Evolutionary conservation across 441 rosid species (phyloP), one percentile per base, ranked within the genome.

Genomic region (Aquilaria agallochum): DNA sequence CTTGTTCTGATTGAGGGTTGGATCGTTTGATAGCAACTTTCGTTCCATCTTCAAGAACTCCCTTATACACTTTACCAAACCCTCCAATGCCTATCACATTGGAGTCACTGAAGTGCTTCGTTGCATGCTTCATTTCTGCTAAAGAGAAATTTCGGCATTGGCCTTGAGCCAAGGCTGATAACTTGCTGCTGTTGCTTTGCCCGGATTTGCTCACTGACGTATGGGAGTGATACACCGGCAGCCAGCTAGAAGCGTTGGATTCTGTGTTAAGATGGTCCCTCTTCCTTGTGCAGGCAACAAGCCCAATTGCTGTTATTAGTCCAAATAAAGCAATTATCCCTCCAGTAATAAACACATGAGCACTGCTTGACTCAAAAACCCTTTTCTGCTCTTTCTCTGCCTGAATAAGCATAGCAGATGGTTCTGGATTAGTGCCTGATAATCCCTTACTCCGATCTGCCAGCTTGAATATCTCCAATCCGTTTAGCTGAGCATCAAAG

Each of bases 1-100:
- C 96, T 71, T 87, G 94, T 30, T 89, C 94, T 4, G 96, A 89
- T 11, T 78, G 69, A 0, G 92, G 94, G 67, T 87, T 87, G 14
- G 94, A 87, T 55, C 87, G 62, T 58, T 87, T 89, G 51, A 89
- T 72, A 9, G 94, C 92, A 3, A 87, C 94, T 71, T 80, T 80
- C 15, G 64, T 68, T 5, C 66, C 60, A 1, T 69, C 72, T 10
- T 89, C 92, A 48, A 85, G 63, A 2, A 76, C 72, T 32, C 94
- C 94, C 68, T 78, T 87, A 46, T 87, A 85, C 60, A 87, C 94
- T 64, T 89, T 89, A 20, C 94, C 90, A 5, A 87, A 87, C 9
- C 94, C 92, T 59, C 96, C 94, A 14, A 89, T 83, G 7, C 90
- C 96, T 12, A 87, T 79, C 15, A 83, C 90, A 40, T 83, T 53